Evolutionary conservation across 2,329 filamentous ascomycete species (phyloP).

Genomic region (Biscogniauxia sp.): DNA sequence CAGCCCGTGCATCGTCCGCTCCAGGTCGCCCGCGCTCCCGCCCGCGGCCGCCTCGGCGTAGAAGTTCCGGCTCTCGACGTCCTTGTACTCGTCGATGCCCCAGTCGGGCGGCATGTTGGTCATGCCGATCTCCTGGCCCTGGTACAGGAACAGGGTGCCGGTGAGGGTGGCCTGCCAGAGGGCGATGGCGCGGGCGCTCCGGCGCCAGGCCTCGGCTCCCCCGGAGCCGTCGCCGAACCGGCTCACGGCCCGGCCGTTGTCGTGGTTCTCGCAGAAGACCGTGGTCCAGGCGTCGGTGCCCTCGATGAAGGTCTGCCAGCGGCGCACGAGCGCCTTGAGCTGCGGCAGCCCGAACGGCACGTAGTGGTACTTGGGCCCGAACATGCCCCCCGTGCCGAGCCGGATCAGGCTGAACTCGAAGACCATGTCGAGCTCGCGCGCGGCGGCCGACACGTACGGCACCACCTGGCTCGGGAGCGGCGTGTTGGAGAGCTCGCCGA

Average conservation of each 20-base stretch:
- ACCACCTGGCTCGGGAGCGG: slow-evolving; percentile 51
- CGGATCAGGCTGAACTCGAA: slow-evolving; percentile 60
- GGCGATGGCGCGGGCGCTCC: slow-evolving; percentile 52
- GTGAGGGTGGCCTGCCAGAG: slow-evolving; percentile 48
- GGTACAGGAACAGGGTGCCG: slow-evolving; percentile 57
- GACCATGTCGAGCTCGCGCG: slow-evolving; percentile 59
- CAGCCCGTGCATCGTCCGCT: slow-evolving; percentile 49
- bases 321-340: not conserved
- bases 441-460: slow-evolving; percentile 51
- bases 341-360: slow-evolving; percentile 41
- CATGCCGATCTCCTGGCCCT: slow-evolving; percentile 63
- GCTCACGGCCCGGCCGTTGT: slow-evolving; percentile 56
- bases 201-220: slow-evolving; percentile 36
- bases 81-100: slow-evolving; percentile 52
- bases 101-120: slow-evolving; percentile 51
- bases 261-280: slow-evolving; percentile 63
- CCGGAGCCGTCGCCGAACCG: slow-evolving; percentile 49
- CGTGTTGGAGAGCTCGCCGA: slow-evolving; percentile 61
- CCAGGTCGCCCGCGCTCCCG: slow-evolving; percentile 35
- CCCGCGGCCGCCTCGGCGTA: slow-evolving; percentile 46
- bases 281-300: slow-evolving; percentile 49
- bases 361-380: slow-evolving; percentile 48
- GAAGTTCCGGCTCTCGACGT: slow-evolving; percentile 52
- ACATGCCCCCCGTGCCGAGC: slow-evolving; percentile 48
- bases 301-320: not conserved